Evolutionary conservation across 2,329 filamentous ascomycete species (phyloP), one percentile per base, ranked within the genome.

Genomic region (Colletotrichum coccodes): DNA sequence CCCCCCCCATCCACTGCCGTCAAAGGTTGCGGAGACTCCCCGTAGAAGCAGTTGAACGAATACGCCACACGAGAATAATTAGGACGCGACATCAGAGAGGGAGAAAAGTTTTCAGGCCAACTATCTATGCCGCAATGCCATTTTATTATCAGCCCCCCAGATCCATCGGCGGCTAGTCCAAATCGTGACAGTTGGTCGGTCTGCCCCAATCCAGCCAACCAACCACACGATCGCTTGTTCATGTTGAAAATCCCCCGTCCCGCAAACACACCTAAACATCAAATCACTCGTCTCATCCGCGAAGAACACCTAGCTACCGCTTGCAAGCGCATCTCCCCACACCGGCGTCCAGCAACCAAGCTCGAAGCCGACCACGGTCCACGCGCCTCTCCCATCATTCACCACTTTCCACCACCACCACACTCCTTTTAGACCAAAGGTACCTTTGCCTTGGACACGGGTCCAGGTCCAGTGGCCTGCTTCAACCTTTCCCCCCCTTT

Each of bases 281-380:
- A 56, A 28, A 56, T 11, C 21, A 36, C 36, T n/a, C 16, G n/a
- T n/a, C 14, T 42, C 18, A 9, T 11, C 23, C 26, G 53, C 21
- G 21, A 9, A 30, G 40, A 50, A 18, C 23, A 16, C 32, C 46
- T 26, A 46, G 23, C 64, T 49, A 57, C 42, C 21, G 64, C 42
- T 50, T 42, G 59, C 44, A 64, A 59, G 60, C 52, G 32, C 50
- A 47, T 58, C 60, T 58, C 52, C 46, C 64, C 44, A 52, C 36
- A 44, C 34, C 26, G 38, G 32, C 9, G 58, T 23, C 49, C 49
- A 42, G 42, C 36, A 44, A 63, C 23, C 46, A 26, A 38, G 23
- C 30, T 38, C 23, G 23, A 44, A 50, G 34, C 56, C 62, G 36
- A 44, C 30, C 38, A 60, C 40, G 34, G 32, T 30, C 32, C 57